A percentile compares a stretch with the other conserved stretches of the same genome.
Evolutionary conservation across 371 early-diverging fungal genomes (phyloP).

Genomic region (Nematocida sp.): DNA sequence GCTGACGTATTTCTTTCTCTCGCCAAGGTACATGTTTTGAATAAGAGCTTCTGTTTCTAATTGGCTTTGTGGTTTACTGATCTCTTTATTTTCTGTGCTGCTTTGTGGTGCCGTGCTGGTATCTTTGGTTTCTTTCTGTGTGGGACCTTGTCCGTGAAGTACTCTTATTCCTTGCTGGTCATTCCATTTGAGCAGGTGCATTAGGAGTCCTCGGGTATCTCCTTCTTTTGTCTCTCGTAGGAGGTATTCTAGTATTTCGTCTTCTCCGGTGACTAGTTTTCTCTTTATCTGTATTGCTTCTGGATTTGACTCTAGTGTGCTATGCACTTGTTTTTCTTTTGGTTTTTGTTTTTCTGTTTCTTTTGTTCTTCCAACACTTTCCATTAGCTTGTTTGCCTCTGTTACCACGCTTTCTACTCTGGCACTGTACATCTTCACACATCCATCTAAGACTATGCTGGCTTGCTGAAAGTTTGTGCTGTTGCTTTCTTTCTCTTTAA

Average conservation of each 20-base stretch:
- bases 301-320: slow-evolving; percentile 39
- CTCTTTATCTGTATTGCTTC: slow-evolving; percentile 32
- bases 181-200: slow-evolving; percentile 44
- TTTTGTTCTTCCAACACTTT: slow-evolving; percentile 53
- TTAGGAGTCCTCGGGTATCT: slow-evolving; percentile 48
- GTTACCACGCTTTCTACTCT: slow-evolving; percentile 92
- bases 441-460: slow-evolving; percentile 92
- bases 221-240: slow-evolving; percentile 48
- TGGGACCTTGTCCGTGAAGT: background rate
- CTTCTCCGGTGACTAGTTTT: slow-evolving; percentile 11
- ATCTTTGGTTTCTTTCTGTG: background rate
- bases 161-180: slow-evolving; percentile 14
- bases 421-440: slow-evolving; percentile 92
- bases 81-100: background rate
- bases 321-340: slow-evolving; percentile 15
- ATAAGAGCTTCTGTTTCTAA: background rate
- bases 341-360: slow-evolving; percentile 36
- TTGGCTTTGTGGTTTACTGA: background rate
- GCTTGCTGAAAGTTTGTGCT: slow-evolving; percentile 96
- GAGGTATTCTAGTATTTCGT: slow-evolving; percentile 45
- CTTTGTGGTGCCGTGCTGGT: background rate
- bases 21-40: background rate
- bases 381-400: slow-evolving; percentile 77
- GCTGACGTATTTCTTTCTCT: slow-evolving; percentile 24
- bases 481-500: slow-evolving; percentile 68